Conservation (phyloP, 257 asterid genomes). For the Handroanthus guayacan region DNA sequence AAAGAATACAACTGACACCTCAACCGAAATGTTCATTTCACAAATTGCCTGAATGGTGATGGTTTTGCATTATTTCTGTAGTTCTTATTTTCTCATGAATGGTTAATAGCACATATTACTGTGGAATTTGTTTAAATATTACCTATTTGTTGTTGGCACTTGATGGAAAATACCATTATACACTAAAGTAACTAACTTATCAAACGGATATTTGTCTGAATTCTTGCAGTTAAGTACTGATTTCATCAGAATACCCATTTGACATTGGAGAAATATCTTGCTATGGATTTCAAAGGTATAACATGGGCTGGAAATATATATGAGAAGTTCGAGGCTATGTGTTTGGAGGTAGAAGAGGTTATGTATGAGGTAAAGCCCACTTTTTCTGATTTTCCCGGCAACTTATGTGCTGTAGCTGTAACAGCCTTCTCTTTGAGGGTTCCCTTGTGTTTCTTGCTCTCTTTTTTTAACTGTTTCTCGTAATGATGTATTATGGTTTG, state of each 20-base stretch:
- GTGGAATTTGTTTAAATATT: not conserved
- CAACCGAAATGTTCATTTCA: not conserved
- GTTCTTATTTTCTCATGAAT: not conserved
- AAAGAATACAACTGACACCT: not conserved
- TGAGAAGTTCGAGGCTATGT: conserved; percentile 79
- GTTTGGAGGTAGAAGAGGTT: conserved; percentile 83
- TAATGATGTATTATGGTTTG: not conserved
- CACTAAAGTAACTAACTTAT: not conserved
- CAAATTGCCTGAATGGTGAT: not conserved
- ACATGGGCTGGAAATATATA: conserved; percentile 81
- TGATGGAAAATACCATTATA: not conserved
- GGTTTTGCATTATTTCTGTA: conserved; percentile 4
- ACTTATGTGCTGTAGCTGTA: not conserved
- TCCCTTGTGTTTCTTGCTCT: not conserved
- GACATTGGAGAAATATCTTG: conserved; percentile 26
- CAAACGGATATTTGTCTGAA: not conserved
- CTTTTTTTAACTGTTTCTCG: not conserved
- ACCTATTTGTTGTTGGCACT: not conserved
- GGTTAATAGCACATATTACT: not conserved
- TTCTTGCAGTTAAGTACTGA: conserved; percentile 39
- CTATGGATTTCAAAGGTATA: conserved; percentile 77
- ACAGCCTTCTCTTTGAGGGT: not conserved
- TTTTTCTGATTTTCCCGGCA: conserved; percentile 11
- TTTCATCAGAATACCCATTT: not conserved
- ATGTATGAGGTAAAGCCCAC: conserved; percentile 65